Percentiles rank a stretch among this genome's conserved stretches.
phyloP scores from a whole-genome alignment of 768 basidiomycete genomes.

The Podaxis rugospora region DNA sequence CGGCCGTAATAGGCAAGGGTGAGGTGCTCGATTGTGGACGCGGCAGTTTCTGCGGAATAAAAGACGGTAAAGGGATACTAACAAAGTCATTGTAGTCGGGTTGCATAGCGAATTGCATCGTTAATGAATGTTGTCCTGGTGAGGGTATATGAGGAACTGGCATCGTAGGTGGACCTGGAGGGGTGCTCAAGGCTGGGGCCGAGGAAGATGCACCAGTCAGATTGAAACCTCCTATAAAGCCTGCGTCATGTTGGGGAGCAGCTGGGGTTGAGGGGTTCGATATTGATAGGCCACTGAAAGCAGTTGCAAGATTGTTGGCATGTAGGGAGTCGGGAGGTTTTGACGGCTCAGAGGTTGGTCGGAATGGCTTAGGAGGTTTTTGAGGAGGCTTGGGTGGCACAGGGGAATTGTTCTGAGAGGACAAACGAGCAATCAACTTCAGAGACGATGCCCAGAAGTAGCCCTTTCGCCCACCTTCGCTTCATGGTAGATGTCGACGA shows the following conservation, averaged over 20 bases:
- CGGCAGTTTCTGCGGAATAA: constrained; percentile 7
- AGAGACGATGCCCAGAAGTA: constrained; percentile 11
- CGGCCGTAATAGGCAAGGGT: neutral
- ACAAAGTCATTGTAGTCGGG: constrained; percentile 17
- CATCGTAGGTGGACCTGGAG: constrained; percentile 26
- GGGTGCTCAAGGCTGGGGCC: constrained; percentile 16
- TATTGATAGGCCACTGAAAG: constrained; percentile 25
- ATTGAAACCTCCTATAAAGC: constrained; percentile 52
- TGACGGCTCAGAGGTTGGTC: neutral
- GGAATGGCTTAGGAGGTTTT: constrained; percentile 13
- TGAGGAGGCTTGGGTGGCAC: constrained; percentile 17
- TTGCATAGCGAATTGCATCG: constrained; percentile 36
- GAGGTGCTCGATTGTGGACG: neutral
- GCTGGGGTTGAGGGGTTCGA: constrained; percentile 10
- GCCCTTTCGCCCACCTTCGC: neutral
- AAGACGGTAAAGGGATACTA: constrained; percentile 7
- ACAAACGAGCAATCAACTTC: neutral
- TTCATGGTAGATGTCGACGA: constrained; percentile 7
- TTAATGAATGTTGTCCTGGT: constrained; percentile 28
- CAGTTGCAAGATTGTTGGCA: constrained; percentile 15
- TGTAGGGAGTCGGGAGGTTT: neutral
- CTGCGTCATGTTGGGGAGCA: constrained; percentile 5
- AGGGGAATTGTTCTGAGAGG: constrained; percentile 9
- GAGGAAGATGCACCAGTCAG: constrained; percentile 16
- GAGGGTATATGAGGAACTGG: constrained; percentile 31